Evolutionary conservation across 1,284 basidiomycete genomes (phyloP), one percentile per base, ranked within the genome.

Genomic region (Termitomyces sp.): DNA sequence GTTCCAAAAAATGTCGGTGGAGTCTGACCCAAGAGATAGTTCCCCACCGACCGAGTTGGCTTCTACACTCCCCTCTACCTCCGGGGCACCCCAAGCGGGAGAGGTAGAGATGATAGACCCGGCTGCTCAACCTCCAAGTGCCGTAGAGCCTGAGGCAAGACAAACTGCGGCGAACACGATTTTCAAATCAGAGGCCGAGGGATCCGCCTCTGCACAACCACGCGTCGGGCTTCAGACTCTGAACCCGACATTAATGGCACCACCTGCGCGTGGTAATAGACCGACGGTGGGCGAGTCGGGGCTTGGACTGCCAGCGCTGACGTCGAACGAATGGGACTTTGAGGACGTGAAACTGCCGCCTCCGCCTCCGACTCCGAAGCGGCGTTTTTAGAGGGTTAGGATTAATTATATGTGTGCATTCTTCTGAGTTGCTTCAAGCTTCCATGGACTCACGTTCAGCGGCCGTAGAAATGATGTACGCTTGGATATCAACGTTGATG

Each of bases 261-360:
- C 26, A 1, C 21, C 40, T 34, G 21, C 26, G 2, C 33, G 13
- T 3, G 24, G 33, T 8, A 10, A 39, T 12, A 54, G 17, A 17
- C 9, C 26, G 39, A 31, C 13, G 17, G 28, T 8, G 36, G 38
- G 65, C 5, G 59, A 63, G 51, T 54, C 58, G 5, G 33, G 62
- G 5, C 49, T 63, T 26, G 67, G 68, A 17, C 63, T 75, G 4
- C 75, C 76, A 31, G 61, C 72, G 26, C 60, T 76, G 28, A 69
- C 65, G 44, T 73, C 73, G 2, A 66, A 61, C 53, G 74, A 77
- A 47, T 77, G 73, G 74, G 73, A 64, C 26, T 73, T 71, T 54
- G 71, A 74, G 55, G 72, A 74, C n/a, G 55, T 74, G 13, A 65
- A 73, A 15, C 65, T 79, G n/a, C 74, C 74, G 15, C 75, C 77